phyloP scores from a whole-genome alignment of 495 filamentous ascomycete genomes.

The Penicillium fimorum region DNA sequence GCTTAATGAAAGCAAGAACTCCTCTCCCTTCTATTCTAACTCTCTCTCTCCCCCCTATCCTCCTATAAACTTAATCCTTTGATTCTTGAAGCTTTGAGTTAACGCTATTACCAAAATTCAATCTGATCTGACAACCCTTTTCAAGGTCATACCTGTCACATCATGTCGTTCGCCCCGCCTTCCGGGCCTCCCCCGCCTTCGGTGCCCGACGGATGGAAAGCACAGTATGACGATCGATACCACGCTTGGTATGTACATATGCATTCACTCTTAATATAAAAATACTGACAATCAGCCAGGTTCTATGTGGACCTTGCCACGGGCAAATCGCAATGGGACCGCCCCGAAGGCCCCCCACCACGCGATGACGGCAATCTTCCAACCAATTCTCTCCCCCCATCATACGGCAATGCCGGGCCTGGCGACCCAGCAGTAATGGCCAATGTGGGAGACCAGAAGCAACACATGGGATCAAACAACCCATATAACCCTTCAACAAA shows the following conservation, averaged over 20 bases:
- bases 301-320: constrained; percentile 88
- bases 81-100: background rate
- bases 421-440: constrained; percentile 31
- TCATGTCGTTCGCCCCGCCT: constrained; percentile 55
- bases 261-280: constrained; percentile 12
- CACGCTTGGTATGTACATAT: constrained; percentile 64
- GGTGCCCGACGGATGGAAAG: constrained; percentile 87
- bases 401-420: constrained; percentile 53
- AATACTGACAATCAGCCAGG: constrained; percentile 44
- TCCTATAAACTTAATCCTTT: background rate
- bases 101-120: background rate
- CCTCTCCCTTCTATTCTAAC: background rate
- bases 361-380: constrained; percentile 47
- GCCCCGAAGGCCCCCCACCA: constrained; percentile 62
- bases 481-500: constrained; percentile 45
- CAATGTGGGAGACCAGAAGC: constrained; percentile 54
- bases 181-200: constrained; percentile 80
- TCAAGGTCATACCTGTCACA: background rate
- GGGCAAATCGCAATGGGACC: constrained; percentile 85
- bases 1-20: constrained; percentile 7
- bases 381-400: constrained; percentile 57
- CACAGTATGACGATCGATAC: constrained; percentile 72
- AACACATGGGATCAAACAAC: constrained; percentile 58
- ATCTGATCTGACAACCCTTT: background rate
- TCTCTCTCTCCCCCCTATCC: background rate